Evolutionary conservation across 176 grass and related monocot genomes (phyloP).

Genomic region (Eleusine indica): DNA sequence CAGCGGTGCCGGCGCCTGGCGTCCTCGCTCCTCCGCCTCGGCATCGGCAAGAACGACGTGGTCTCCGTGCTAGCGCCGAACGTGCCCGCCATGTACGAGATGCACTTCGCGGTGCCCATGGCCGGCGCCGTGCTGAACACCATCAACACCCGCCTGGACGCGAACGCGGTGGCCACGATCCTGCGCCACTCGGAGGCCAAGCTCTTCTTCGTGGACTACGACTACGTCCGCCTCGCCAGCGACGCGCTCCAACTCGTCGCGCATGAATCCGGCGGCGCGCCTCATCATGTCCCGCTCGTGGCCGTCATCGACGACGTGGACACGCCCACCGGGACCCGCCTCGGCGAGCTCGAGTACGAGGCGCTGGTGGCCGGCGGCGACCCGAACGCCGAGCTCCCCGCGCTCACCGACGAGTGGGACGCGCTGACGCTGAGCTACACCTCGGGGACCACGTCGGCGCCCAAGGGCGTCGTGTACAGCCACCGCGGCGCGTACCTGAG

Average conservation of each 20-base stretch:
- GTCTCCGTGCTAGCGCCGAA: constrained; percentile 73
- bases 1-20: constrained; percentile 63
- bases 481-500: constrained; percentile 65
- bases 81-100: constrained; percentile 75
- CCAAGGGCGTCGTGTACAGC: constrained; percentile 75
- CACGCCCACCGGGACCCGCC: constrained; percentile 43
- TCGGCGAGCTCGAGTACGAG: constrained; percentile 76
- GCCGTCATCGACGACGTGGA: constrained; percentile 65
- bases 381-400: background rate
- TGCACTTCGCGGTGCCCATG: constrained; percentile 86
- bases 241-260: constrained; percentile 55
- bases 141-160: constrained; percentile 80
- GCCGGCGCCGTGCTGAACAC: constrained; percentile 76
- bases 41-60: constrained; percentile 54
- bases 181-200: constrained; percentile 63
- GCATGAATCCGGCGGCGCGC: background rate
- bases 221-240: constrained; percentile 55
- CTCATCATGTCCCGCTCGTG: constrained; percentile 43
- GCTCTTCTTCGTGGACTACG: constrained; percentile 66
- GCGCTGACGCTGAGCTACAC: constrained; percentile 69
- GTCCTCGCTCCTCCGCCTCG: constrained; percentile 50
- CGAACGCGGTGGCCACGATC: constrained; percentile 58
- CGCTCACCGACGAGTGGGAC: constrained; percentile 62
- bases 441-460: constrained; percentile 68
- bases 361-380: constrained; percentile 36